These are phyloP conservation scores for Aspergillus hancockii DNA, from an alignment of 495 filamentous ascomycete genomes.

Conservation along the genomic window DNA sequence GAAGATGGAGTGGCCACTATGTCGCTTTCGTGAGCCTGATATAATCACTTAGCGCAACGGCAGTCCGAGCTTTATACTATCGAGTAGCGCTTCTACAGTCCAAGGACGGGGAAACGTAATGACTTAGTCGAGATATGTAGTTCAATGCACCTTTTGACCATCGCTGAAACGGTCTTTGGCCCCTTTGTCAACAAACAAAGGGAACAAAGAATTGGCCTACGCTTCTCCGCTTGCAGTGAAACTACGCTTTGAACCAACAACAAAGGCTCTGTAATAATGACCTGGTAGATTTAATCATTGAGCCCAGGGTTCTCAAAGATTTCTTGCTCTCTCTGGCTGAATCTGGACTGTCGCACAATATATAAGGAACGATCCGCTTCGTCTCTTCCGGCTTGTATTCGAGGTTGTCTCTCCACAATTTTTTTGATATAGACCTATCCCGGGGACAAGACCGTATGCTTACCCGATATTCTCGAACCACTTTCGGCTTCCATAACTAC, in stretches of 20 bases:
- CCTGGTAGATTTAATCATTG: background rate
- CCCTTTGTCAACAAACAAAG: background rate
- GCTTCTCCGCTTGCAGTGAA: background rate
- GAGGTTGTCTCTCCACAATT: background rate
- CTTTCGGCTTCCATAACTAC: background rate
- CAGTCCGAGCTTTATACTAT: background rate
- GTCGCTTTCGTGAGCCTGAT: background rate
- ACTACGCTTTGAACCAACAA: background rate
- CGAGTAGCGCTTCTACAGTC: background rate
- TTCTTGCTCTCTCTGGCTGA: background rate
- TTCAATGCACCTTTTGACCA: background rate
- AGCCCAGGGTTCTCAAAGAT: background rate
- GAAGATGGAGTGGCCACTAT: constrained; percentile 1
- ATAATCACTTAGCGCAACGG: background rate
- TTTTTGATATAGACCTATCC: too few species aligned
- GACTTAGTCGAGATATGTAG: background rate
- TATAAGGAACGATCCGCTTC: background rate
- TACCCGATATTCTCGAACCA: too few species aligned
- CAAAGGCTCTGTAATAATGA: constrained; percentile 1
- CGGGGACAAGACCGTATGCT: too few species aligned
- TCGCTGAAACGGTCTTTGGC: background rate
- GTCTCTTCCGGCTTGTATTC: too few species aligned
- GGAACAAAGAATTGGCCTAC: background rate
- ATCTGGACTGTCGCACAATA: background rate
- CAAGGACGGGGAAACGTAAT: background rate